Base-by-base conservation (phyloP, 257 asterid species). In the Solanum microdontum region DNA sequence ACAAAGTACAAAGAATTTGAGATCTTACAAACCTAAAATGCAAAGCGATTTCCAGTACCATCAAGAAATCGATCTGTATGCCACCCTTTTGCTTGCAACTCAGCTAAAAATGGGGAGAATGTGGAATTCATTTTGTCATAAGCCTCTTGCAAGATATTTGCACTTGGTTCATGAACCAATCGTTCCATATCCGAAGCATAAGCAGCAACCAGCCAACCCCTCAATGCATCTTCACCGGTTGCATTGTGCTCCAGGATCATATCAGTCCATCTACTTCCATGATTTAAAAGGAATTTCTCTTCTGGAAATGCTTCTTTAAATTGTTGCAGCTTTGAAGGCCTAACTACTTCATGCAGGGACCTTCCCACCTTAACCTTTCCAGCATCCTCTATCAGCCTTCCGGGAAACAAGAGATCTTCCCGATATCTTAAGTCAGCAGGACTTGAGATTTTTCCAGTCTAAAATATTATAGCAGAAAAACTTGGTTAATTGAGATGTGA, bases 141-240 rank as follows among this genome's bases (percentile, higher is more conserved):
- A 30, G 94, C 98, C 88, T 92, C 97, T 84, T 33, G 83, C 90
- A 93, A 73, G 3, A 90, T 93, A 33, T 76, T 70, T 15, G 69
- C 93, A 19, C 82, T 83, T 8, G 83, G 73, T 62, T 84, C 84
- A 11, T 37, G 28, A 26, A 51, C 69, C 17, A 90, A 89, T 55
- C 86, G 92, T 87, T 93, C 93, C 39, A 92, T 89, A 77, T 92
- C 92, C 68, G 97, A 90, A 84, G 98, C 95, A 89, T 95, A 97
- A 15, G 98, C 99, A 90, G 98, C 99, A 80, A 97, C 98, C 64
- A 96, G 91, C 99, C 99, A 97, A n/a, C 98, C 99, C 91, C 98
- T 93, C 93, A 97, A 84, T 45, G 98, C 99, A 89, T 97, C 99
- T 91, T 96, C 98, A 39, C 98, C 98, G 0, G 91, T 93, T 34